Conservation (phyloP, 192 early-diverging fungal genomes). For the Gorgonomyces haynaldii region DNA sequence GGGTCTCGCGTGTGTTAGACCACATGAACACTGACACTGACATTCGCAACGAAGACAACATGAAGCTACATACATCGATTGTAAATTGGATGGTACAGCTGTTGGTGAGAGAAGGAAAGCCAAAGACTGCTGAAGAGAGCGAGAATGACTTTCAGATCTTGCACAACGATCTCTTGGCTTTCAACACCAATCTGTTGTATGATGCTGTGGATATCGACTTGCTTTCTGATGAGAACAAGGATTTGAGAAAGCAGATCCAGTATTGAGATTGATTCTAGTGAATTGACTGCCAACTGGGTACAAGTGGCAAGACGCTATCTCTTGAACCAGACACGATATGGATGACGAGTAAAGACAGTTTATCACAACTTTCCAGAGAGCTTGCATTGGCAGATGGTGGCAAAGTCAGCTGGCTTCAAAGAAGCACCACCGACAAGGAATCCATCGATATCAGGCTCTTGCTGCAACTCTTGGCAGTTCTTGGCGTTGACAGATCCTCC, state of each 20-base stretch:
- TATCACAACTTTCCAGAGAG: not conserved
- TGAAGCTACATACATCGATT: conserved; percentile 40
- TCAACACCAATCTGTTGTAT: conserved; percentile 33
- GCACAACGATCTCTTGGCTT: conserved; percentile 11
- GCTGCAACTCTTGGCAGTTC: conserved; percentile 69
- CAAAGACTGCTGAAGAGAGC: conserved; percentile 28
- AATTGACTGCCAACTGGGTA: conserved; percentile 27
- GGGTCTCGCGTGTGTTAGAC: conserved; percentile 33
- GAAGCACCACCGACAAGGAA: conserved; percentile 99
- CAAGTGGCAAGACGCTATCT: conserved; percentile 30
- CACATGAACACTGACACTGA: conserved; percentile 48
- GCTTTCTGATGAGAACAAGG: conserved; percentile 34
- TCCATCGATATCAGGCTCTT: conserved; percentile 90
- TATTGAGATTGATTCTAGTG: conserved; percentile 19
- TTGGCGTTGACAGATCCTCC: conserved; percentile 87
- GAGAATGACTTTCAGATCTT: conserved; percentile 32
- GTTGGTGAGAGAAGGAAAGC: conserved; percentile 29
- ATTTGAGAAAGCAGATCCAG: conserved; percentile 27
- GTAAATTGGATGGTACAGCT: conserved; percentile 45
- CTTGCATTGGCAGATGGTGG: conserved; percentile 22
- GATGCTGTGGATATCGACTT: conserved; percentile 36
- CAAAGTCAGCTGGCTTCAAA: conserved; percentile 61
- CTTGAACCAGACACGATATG: not conserved
- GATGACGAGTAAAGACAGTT: not conserved
- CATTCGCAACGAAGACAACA: conserved; percentile 42